Base-by-base conservation (phyloP, 257 asterid species). In the Solanum rostratum region DNA sequence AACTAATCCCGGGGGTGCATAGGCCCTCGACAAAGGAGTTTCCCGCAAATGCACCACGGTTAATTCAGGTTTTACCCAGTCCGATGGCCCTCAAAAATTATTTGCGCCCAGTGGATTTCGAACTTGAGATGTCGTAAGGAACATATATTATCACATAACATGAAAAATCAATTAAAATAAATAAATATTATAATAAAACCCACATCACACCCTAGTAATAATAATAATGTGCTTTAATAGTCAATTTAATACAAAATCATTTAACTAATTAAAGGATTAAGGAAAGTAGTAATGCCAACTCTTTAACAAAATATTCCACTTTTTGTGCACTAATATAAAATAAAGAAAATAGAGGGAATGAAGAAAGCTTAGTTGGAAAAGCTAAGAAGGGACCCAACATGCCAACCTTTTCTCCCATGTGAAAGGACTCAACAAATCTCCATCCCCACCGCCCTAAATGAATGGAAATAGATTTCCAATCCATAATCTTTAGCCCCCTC, bases 301-400 rank as follows among this genome's bases (percentile, higher is more conserved):
- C 27, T 50, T 74, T 2, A 78, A 78, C 63, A 78, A 50, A 50
- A 78, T 29, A 5, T 29, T 78, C 46, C 82, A 50, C 71, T 63
- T 30, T 74, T 76, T 27, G 45, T 49, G 62, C 62, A 49, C 62
- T 76, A 76, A 76, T 76, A 73, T 45, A 45, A 4, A 27, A 50
- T 65, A 63, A 41, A 41, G 50, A 62, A 79, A 41, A 55, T 22
- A 46, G 33, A 60, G 79, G 68, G 81, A 83, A 73, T 78, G 86
- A 84, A 88, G 87, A 88, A 89, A 84, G 88, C 84, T 91, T 91
- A 91, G 92, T 84, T 87, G 92, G 91, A 89, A 91, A 90, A 41
- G 92, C 92, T 89, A 88, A 88, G 49, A 46, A 70, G 86, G 87
- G 91, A 90, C 81, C 95, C 93, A 84, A 90, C 90, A 80, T 53